Conservation (phyloP, 257 asterid genomes). For the Echium plantagineum region DNA sequence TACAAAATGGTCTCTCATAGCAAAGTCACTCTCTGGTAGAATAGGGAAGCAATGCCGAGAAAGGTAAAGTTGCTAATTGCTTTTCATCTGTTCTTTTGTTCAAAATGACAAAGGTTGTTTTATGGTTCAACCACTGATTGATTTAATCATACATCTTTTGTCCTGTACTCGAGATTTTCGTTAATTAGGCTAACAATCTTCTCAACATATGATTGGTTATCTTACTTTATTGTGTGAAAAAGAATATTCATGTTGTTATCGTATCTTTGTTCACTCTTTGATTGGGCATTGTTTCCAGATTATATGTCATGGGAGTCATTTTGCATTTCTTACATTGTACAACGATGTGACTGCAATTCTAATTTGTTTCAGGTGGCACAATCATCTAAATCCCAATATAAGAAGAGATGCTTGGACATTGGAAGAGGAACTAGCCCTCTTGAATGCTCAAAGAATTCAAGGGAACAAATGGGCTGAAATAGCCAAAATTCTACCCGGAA, state of each 20-base stretch:
- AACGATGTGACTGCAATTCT: background rate
- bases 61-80: conserved; percentile 41
- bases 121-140: background rate
- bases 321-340: background rate
- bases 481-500: conserved; percentile 93
- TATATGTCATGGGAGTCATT: background rate
- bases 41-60: conserved; percentile 99
- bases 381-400: conserved; percentile 91
- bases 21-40: conserved; percentile 92
- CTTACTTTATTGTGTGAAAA: background rate
- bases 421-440: conserved; percentile 87
- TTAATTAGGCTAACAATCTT: background rate
- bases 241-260: background rate
- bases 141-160: background rate
- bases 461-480: conserved; percentile 99
- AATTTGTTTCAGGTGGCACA: conserved; percentile 78
- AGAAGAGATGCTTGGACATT: conserved; percentile 93
- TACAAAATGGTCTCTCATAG: conserved; percentile 93
- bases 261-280: background rate
- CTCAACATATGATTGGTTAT: background rate
- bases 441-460: conserved; percentile 69
- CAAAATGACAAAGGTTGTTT: background rate
- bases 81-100: background rate
- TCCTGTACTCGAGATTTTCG: background rate
- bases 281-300: background rate